Percentiles rank a stretch among this genome's conserved stretches.
phyloP scores from a whole-genome alignment of 345 rosid species.

The Eucalyptus cloeziana region DNA sequence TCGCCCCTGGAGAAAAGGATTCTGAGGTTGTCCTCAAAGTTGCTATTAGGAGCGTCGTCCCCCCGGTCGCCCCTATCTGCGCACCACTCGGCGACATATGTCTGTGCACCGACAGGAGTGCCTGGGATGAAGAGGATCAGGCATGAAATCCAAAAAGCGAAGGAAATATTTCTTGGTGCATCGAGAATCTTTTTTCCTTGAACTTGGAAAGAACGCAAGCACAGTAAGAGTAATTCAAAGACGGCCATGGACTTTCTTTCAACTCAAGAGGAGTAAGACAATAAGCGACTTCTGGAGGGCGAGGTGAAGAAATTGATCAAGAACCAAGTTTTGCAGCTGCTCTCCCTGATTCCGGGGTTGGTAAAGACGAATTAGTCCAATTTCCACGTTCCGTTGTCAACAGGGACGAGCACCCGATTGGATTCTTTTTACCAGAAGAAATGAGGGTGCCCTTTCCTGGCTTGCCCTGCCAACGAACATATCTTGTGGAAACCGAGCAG shows the following conservation, averaged over 20 bases:
- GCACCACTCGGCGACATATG: accelerated
- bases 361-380: neutral
- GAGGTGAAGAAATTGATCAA: neutral
- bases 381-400: neutral
- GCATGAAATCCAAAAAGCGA: neutral
- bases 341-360: neutral
- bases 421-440: neutral
- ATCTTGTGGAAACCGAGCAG: neutral
- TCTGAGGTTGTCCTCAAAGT: neutral
- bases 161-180: neutral
- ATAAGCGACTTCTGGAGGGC: neutral
- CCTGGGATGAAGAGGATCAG: neutral
- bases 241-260: neutral
- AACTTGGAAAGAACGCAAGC: neutral
- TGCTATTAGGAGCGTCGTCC: neutral
- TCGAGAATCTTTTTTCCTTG: neutral
- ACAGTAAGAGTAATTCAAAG: neutral
- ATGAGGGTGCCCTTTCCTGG: neutral
- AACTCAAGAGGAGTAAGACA: neutral
- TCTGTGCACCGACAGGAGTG: neutral
- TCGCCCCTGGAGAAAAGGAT: neutral
- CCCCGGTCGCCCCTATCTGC: neutral
- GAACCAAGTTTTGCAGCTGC: neutral
- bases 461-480: neutral
- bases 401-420: neutral